These are phyloP conservation scores for Catharanthus roseus DNA, from an alignment of 257 asterid species.

Conservation along the genomic window DNA sequence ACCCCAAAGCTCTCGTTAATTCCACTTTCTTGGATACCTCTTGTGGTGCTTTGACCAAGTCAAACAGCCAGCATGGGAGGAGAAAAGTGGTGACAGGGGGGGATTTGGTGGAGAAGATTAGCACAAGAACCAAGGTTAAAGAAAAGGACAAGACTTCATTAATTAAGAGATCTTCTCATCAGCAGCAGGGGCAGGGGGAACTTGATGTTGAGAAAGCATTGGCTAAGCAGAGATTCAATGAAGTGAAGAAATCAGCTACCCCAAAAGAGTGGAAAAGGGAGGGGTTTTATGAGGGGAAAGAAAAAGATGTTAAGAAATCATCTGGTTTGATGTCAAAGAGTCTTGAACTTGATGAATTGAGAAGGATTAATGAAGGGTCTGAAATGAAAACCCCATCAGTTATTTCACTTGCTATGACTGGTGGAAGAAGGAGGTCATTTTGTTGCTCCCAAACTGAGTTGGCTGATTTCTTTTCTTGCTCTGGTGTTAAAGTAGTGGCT, in stretches of 20 bases:
- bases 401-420: conserved; percentile 29
- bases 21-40: conserved; percentile 34
- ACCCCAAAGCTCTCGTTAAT: conserved; percentile 23
- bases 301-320: conserved; percentile 36
- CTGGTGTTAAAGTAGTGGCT: conserved; percentile 77
- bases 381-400: conserved; percentile 37
- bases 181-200: too few species aligned
- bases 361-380: conserved; percentile 20
- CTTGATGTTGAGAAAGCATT: conserved; percentile 20
- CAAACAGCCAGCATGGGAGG: conserved; percentile 50
- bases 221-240: conserved; percentile 14
- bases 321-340: conserved; percentile 29
- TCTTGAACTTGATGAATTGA: conserved; percentile 27
- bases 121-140: conserved; percentile 36
- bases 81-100: conserved; percentile 7
- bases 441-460: conserved; percentile 59
- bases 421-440: conserved; percentile 64
- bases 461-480: conserved; percentile 61
- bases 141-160: conserved; percentile 23
- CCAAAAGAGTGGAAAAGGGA: conserved; percentile 20
- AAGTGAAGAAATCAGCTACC: conserved; percentile 27
- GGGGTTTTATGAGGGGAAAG: conserved; percentile 28
- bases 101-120: conserved; percentile 15
- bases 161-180: conserved; percentile 10
- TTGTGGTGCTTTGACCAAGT: conserved; percentile 55